Base-by-base conservation (phyloP, 2,329 filamentous ascomycete genomes). In the Tolypocladium sp. region DNA sequence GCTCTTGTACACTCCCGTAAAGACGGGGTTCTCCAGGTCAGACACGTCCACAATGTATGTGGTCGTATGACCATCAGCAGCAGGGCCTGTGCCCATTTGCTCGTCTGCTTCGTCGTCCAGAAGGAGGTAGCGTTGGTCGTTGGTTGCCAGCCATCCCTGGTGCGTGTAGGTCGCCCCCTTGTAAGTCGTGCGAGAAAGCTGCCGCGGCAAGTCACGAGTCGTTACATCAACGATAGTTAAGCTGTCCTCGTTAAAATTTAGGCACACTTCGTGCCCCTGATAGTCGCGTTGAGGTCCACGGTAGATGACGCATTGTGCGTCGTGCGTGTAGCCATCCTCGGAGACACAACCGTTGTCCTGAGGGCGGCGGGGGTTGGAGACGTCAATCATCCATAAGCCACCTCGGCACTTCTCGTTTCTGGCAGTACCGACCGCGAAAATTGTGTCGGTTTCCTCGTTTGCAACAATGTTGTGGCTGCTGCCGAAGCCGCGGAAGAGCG, bases 331-430 rank as follows among this genome's bases (percentile, higher is more conserved):
- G 27, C 79, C 79, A 61, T 82, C 79, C 17, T 73, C 62, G 35
- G 71, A 71, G 13, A 75, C 77, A 61, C 79, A 82, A 57, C 80
- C 80, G 8, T 78, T 74, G 37, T 72, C 76, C n/a, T 70, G 77
- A 4, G 82, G 82, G 15, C 79, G 79, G 10, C 74, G 68, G 4
- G 80, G 79, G 58, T 83, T 74, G 1, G 74, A 74, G 41, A 85
- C 74, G 66, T 84, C 78, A 61, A 85, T 77, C 70, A 82, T 82
- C 67, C 80, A 80, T 41, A 84, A 71, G 8, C 82, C 81, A 17
- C 74, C 75, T 8, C 70, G 71, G 72, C 80, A 83, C 55, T 66
- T 64, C 20, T 62, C 64, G 54, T 74, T 74, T 55, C 75, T 73
- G 8, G 73, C 71, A 4, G 74, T 74, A 12, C 74, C 73, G 15